These are phyloP conservation scores for Geotrichum phurueaensis DNA, from an alignment of 1,139 yeast species.

Conservation along the genomic window DNA sequence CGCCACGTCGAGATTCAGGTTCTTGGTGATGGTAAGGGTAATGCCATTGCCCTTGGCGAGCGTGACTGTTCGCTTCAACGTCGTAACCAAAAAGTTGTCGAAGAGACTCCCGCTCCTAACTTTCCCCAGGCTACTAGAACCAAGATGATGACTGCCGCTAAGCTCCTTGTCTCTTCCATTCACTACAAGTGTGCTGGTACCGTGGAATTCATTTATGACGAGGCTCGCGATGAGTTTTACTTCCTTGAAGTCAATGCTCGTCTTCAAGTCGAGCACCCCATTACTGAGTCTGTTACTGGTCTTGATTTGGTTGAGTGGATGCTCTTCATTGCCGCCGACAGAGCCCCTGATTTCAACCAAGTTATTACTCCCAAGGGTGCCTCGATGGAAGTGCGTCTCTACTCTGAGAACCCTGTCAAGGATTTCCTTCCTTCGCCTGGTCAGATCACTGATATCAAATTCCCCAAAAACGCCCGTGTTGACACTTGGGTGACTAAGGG, in stretches of 20 bases:
- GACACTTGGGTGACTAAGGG: constrained; percentile 94
- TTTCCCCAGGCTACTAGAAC: constrained; percentile 72
- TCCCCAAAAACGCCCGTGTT: constrained; percentile 86
- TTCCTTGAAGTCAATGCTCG: constrained; percentile 95
- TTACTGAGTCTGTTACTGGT: constrained; percentile 92
- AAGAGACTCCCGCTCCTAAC: constrained; percentile 96
- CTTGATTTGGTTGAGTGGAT: constrained; percentile 95
- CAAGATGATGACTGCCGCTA: constrained; percentile 77
- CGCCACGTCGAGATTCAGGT: constrained; percentile 96
- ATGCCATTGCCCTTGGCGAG: constrained; percentile 89
- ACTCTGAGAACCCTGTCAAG: constrained; percentile 94
- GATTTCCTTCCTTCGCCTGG: constrained; percentile 97
- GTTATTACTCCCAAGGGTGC: constrained; percentile 67
- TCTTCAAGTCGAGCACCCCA: constrained; percentile 95
- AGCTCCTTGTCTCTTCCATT: constrained; percentile 69
- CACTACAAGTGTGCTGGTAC: constrained; percentile 96
- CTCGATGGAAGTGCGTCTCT: constrained; percentile 92
- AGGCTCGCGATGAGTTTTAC: constrained; percentile 77
- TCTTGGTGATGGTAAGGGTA: constrained; percentile 91
- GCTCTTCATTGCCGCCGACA: constrained; percentile 84
- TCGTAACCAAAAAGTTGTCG: constrained; percentile 92
- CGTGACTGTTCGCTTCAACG: constrained; percentile 97
- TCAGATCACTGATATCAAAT: constrained; percentile 73
- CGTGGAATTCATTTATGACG: constrained; percentile 90
- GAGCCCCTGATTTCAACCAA: constrained; percentile 68